phyloP scores from a whole-genome alignment of 2,329 filamentous ascomycete species.

The Leptographium galeiforme region DNA sequence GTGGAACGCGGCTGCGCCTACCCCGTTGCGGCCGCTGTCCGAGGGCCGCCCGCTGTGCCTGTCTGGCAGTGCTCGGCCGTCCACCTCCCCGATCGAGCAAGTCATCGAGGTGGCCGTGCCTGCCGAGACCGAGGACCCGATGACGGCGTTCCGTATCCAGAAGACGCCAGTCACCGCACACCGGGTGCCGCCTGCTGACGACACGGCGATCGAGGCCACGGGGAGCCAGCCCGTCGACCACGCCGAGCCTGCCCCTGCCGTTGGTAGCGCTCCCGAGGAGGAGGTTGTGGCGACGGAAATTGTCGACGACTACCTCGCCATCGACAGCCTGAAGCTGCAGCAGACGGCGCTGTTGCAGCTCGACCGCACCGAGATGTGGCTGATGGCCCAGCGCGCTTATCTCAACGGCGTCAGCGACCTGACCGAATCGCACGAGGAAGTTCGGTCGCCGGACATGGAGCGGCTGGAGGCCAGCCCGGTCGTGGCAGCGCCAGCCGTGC shows the following conservation, averaged over 20 bases:
- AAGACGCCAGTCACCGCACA: slow-evolving; percentile 23
- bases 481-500: slow-evolving; percentile 9
- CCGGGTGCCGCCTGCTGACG: slow-evolving; percentile 12
- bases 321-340: slow-evolving; percentile 62
- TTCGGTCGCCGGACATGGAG: slow-evolving; percentile 4
- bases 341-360: slow-evolving; percentile 58
- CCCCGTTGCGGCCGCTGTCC: slow-evolving; percentile 15
- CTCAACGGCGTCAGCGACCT: slow-evolving; percentile 52
- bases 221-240: slow-evolving; percentile 13
- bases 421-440: slow-evolving; percentile 19
- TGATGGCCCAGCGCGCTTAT: slow-evolving; percentile 68
- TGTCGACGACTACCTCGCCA: slow-evolving; percentile 57
- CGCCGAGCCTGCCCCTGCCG: neutral
- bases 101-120: slow-evolving; percentile 46
- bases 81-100: slow-evolving; percentile 46
- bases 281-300: slow-evolving; percentile 53
- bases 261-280: slow-evolving; percentile 27
- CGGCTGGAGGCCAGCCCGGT: slow-evolving; percentile 14
- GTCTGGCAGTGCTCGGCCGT: slow-evolving; percentile 19
- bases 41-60: slow-evolving; percentile 21
- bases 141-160: slow-evolving; percentile 39
- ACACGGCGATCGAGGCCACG: slow-evolving; percentile 1
- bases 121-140: slow-evolving; percentile 40
- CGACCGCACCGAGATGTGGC: slow-evolving; percentile 77
- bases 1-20: slow-evolving; percentile 39